These are phyloP conservation scores for Acanthamoeba divionensis DNA, from an alignment of 208 protist species.

Conservation along the genomic window DNA sequence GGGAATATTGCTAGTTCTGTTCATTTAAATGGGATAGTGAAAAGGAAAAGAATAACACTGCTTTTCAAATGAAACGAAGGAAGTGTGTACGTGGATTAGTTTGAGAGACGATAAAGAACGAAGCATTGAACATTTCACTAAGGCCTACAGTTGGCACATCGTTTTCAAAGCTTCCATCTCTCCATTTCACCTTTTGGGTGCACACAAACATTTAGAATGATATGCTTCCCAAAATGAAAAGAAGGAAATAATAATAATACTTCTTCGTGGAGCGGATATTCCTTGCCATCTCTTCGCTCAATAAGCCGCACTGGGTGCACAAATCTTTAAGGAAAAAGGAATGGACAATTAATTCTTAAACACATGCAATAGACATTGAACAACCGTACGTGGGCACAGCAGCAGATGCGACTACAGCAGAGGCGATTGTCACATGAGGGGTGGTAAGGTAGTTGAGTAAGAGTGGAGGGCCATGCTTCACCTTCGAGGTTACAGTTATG, in stretches of 20 bases:
- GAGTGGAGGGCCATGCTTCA: not conserved
- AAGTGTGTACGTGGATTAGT: not conserved
- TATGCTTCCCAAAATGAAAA: too few relatives aligned
- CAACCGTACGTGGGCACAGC: not conserved
- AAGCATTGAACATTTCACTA: conserved; percentile 5
- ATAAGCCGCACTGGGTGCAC: not conserved
- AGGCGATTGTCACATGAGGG: not conserved
- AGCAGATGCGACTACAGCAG: not conserved
- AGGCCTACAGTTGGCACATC: not conserved
- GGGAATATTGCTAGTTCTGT: not conserved
- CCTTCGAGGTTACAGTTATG: not conserved
- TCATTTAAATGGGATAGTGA: not conserved
- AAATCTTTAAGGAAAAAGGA: not conserved
- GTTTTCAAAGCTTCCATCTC: conserved; percentile 13
- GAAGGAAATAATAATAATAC: not conserved
- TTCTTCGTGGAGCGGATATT: not conserved
- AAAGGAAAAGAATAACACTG: not conserved
- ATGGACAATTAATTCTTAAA: too few relatives aligned
- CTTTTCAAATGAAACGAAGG: not conserved
- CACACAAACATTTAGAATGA: too few relatives aligned
- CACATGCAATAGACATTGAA: too few relatives aligned
- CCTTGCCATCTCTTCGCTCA: not conserved
- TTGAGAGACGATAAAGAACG: conserved; percentile 13
- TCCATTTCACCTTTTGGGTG: not conserved
- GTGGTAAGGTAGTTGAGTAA: conserved; percentile 1